phyloP scores from a whole-genome alignment of 208 protist species.

The Wallacemonas sp. region DNA sequence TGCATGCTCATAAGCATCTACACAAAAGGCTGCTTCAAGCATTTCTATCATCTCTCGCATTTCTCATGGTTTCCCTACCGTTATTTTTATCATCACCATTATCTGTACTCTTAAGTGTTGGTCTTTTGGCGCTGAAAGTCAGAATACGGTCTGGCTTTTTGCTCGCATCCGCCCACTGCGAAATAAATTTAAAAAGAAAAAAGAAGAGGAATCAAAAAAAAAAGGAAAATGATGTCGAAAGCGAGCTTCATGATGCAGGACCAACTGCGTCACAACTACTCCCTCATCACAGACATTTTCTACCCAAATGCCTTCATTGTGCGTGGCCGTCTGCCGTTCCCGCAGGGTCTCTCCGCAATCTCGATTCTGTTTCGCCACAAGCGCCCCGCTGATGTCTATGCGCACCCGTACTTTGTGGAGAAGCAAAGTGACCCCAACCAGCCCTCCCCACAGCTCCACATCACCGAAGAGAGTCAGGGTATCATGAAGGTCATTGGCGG shows the following conservation, averaged over 20 bases:
- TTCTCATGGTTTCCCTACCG: too few relatives aligned
- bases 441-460: constrained; percentile 81
- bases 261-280: constrained; percentile 61
- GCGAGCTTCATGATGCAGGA: constrained; percentile 85
- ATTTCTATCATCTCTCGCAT: too few relatives aligned
- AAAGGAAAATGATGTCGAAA: constrained; percentile 76
- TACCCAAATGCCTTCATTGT: constrained; percentile 63
- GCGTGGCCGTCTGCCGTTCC: constrained; percentile 68
- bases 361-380: constrained; percentile 58
- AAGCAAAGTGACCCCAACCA: constrained; percentile 84
- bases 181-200: constrained; percentile 7
- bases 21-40: too few relatives aligned
- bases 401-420: constrained; percentile 86
- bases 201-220: neutral
- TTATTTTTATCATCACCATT: too few relatives aligned
- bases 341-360: constrained; percentile 64
- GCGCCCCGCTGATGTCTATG: constrained; percentile 71
- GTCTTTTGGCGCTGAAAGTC: too few relatives aligned
- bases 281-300: constrained; percentile 61
- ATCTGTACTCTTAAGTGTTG: too few relatives aligned
- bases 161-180: neutral
- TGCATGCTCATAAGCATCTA: too few relatives aligned
- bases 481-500: constrained; percentile 83
- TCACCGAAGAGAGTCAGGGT: constrained; percentile 84
- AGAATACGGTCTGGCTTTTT: too few relatives aligned